Base-by-base conservation (phyloP, 305 asterid genomes). In the Fraxinus angustifolia region DNA sequence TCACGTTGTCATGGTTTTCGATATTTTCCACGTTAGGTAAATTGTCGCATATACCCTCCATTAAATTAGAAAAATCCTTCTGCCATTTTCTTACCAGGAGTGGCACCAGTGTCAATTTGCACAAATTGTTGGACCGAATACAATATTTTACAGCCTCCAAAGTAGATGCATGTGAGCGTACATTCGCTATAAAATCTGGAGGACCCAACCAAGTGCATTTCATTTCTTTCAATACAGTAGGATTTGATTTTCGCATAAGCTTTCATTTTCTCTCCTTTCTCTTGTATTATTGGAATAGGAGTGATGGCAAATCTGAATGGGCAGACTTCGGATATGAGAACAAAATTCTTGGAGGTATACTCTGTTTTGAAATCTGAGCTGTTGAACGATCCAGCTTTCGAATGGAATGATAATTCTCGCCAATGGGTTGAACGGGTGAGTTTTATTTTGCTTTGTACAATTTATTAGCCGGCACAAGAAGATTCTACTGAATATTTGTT, bases 371-470 rank as follows among this genome's bases (percentile, higher is more conserved):
- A 95, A 93, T 93, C 98, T 48, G 97, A 95, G 90, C 92, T 95
- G 40, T 81, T 93, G 86, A 89, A 68, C n/a, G 98, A 95, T 83
- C 92, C 92, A 76, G 93, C 91, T 85, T 90, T 94, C 62, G 97
- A 94, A 79, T 92, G 97, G 97, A 88, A 90, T 48, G 91, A 90
- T 79, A 91, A 83, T 71, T 88, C 95, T 84, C 90, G 89, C 80
- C 90, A 88, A 76, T 94, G 98, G 97, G 94, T 94, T 72, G 95
- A 94, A 21, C 86, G 89, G 94, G 98, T 93, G 34, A 34, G 87
- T 14, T 58, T 40, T 71, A 17, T 23, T 56, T 75, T 65, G n/a
- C 7, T 71, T 36, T 35, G 34, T 68, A n/a, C 16, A 4, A 17
- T 68, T 78, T 62, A 4, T 50, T 50, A 19, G 21, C 72, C 33